Conservation (phyloP, 2,329 filamentous ascomycete species). For the Penicillium sp. region DNA sequence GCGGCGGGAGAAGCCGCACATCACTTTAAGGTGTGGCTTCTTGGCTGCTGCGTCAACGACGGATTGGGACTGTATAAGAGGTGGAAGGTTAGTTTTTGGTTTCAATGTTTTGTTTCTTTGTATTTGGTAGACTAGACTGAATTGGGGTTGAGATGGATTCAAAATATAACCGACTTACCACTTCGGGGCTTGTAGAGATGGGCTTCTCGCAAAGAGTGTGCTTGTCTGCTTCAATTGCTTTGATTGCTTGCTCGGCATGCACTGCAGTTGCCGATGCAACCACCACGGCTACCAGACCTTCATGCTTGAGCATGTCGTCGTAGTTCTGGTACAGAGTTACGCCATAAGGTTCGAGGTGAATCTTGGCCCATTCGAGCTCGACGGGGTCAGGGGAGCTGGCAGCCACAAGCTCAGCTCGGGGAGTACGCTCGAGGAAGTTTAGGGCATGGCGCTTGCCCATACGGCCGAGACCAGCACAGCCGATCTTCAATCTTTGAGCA, state of each 20-base stretch:
- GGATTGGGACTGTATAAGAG: slow-evolving; percentile 53
- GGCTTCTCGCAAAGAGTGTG: slow-evolving; percentile 60
- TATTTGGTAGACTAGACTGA: neutral
- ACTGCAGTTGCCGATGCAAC: slow-evolving; percentile 57
- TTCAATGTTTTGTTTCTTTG: neutral
- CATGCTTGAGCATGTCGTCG: slow-evolving; percentile 58
- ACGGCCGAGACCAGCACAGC: slow-evolving; percentile 51
- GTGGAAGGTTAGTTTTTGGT: neutral
- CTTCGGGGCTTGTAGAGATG: slow-evolving; percentile 56
- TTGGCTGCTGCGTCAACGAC: slow-evolving; percentile 59
- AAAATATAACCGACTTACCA: slow-evolving; percentile 45
- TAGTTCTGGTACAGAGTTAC: slow-evolving; percentile 56
- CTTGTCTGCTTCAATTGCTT: slow-evolving; percentile 55
- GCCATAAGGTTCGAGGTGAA: slow-evolving; percentile 52
- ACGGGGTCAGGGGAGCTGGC: slow-evolving; percentile 49
- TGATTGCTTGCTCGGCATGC: slow-evolving; percentile 59
- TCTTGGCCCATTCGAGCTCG: slow-evolving; percentile 53
- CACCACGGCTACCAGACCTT: slow-evolving; percentile 56
- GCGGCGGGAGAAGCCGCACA: slow-evolving; percentile 65
- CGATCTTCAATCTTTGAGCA: slow-evolving; percentile 44
- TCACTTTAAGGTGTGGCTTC: slow-evolving; percentile 62
- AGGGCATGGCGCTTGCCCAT: slow-evolving; percentile 54
- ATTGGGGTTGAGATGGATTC: neutral
- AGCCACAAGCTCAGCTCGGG: slow-evolving; percentile 52
- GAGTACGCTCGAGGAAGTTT: slow-evolving; percentile 50